These are phyloP conservation scores for Eimeria falciformis DNA, from an alignment of 169 alveolate genomes.

Conservation along the genomic window DNA sequence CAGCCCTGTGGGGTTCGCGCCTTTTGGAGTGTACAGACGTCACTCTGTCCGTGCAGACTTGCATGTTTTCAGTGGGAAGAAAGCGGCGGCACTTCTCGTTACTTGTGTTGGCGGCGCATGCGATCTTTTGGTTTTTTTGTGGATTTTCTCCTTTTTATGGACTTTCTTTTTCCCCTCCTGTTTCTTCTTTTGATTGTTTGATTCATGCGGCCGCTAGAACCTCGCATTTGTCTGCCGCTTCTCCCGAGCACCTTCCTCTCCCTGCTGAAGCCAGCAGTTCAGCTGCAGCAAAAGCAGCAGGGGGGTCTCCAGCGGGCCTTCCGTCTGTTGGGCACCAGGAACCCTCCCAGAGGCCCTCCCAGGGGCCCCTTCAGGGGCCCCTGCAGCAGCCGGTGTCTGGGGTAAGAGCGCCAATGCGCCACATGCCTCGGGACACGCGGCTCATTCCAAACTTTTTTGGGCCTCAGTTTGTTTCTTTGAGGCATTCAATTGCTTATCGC, in stretches of 20 bases:
- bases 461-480: constrained; percentile 44
- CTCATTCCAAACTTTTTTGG: constrained; percentile 19
- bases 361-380: neutral
- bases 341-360: too few species aligned
- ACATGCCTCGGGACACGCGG: constrained; percentile 39
- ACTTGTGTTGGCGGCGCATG: neutral
- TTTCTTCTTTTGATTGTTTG: neutral
- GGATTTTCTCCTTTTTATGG: neutral
- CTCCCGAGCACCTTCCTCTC: neutral
- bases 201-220: neutral
- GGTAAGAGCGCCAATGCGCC: constrained; percentile 39
- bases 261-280: neutral
- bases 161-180: neutral
- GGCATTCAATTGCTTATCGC: constrained; percentile 2
- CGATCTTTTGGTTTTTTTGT: neutral
- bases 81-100: too few species aligned
- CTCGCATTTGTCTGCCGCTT: neutral
- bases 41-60: too few species aligned
- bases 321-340: too few species aligned
- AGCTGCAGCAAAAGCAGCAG: constrained; percentile 22
- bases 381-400: neutral
- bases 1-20: too few species aligned
- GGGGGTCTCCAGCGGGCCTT: neutral
- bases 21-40: too few species aligned
- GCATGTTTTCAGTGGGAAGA: too few species aligned